Evolutionary conservation across 345 rosid genomes (phyloP).

Genomic region (Turritis glabra): DNA sequence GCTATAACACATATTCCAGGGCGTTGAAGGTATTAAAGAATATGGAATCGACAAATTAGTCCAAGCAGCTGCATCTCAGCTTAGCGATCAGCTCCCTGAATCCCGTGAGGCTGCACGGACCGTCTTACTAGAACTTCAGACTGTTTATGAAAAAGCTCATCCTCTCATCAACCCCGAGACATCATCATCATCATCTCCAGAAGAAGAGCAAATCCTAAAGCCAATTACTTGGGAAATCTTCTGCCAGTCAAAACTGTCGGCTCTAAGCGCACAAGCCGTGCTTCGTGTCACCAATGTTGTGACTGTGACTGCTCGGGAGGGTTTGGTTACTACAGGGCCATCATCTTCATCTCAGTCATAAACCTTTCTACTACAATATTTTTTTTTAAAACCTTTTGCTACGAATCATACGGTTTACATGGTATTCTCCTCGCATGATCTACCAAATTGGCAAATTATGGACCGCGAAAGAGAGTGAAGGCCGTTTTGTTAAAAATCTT

Average conservation of each 20-base stretch:
- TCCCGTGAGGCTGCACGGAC: conserved; percentile 93
- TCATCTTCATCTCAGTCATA: conserved; percentile 39
- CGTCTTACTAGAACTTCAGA: conserved; percentile 78
- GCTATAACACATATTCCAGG: conserved; percentile 45
- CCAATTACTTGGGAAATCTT: conserved; percentile 72
- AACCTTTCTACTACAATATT: background rate
- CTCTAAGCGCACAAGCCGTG: conserved; percentile 85
- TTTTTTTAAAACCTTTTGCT: conserved; percentile 9
- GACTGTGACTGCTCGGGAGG: conserved; percentile 52
- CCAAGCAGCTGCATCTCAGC: conserved; percentile 83
- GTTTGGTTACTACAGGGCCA: conserved; percentile 52
- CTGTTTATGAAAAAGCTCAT: conserved; percentile 61
- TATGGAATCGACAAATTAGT: conserved; percentile 86
- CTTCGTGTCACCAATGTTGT: conserved; percentile 72
- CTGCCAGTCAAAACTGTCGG: conserved; percentile 79
- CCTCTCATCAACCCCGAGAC: conserved; percentile 26
- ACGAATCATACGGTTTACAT: conserved; percentile 28
- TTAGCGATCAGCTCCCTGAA: conserved; percentile 92
- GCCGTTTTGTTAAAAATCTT: conserved; percentile 10
- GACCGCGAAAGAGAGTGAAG: conserved; percentile 26
- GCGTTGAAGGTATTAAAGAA: conserved; percentile 75
- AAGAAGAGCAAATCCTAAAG: conserved; percentile 45
- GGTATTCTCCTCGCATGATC: conserved; percentile 32
- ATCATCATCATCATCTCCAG: conserved; percentile 15
- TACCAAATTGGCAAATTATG: conserved; percentile 35